Evolutionary conservation across 306 rosid species (phyloP).

Genomic region (Sindora glabra): DNA sequence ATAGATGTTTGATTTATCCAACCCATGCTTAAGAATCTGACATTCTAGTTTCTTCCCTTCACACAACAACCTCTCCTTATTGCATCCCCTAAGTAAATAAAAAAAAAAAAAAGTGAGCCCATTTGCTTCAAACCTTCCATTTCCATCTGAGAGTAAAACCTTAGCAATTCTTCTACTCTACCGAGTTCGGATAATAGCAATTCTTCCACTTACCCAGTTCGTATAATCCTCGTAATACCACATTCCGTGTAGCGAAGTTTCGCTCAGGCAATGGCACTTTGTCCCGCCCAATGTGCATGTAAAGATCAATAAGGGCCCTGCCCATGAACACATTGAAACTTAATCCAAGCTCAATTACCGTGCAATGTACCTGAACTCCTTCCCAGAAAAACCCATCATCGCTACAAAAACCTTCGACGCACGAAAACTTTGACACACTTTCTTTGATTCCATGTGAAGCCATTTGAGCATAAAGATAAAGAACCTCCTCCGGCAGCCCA

Average conservation of each 20-base stretch:
- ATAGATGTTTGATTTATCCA: conserved; percentile 43
- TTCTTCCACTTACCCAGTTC: too few relatives aligned
- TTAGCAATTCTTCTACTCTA: conserved; percentile 21
- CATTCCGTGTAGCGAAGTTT: conserved; percentile 56
- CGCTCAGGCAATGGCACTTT: conserved; percentile 44
- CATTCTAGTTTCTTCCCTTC: conserved; percentile 66
- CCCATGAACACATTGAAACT: conserved; percentile 44
- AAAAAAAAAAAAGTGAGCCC: conserved; percentile 72
- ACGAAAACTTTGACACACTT: conserved; percentile 44
- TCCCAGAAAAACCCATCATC: conserved; percentile 31
- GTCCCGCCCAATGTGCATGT: conserved; percentile 33
- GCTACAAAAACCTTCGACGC: conserved; percentile 42
- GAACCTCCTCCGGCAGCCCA: conserved; percentile 30
- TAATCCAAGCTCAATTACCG: conserved; percentile 52
- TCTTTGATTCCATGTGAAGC: conserved; percentile 43
- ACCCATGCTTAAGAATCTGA: conserved; percentile 46
- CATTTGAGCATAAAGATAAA: conserved; percentile 55
- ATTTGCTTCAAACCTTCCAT: conserved; percentile 49
- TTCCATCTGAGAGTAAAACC: conserved; percentile 37
- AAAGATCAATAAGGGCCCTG: conserved; percentile 48
- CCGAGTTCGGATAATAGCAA: conserved; percentile 51
- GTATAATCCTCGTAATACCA: conserved; percentile 52
- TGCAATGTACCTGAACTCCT: conserved; percentile 72
- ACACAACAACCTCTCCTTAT: conserved; percentile 30
- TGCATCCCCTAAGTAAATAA: conserved; percentile 56